Base-by-base conservation (phyloP, 805 yeast genomes). In the Wickerhamiella spandovensis region DNA sequence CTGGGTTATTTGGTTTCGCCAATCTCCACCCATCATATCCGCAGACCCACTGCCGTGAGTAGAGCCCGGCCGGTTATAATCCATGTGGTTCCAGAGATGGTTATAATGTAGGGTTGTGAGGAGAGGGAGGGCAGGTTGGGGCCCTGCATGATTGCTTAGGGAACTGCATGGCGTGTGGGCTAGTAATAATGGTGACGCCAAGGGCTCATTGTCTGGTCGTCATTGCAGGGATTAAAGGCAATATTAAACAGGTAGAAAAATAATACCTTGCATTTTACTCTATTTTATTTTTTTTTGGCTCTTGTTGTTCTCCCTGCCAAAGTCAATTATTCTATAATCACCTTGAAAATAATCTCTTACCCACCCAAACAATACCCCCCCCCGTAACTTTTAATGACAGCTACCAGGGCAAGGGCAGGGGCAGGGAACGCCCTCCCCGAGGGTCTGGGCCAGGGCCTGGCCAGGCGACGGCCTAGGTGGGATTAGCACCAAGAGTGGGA, bases 1-100 rank as follows among this genome's bases (percentile, higher is more conserved):
- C 1, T 25, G 44, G n/a, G 59, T 32, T 24, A 51, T 37, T 20
- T 49, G 52, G 30, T 44, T 47, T 44, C 51, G 61, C 62, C 61
- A 58, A 13, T 24, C 32, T 13, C 24, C 24, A 2, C 22, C 43
- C 22, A 7, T 20, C 24, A 18, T 20, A 10, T 12, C 43, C 10
- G 13, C 43, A 12, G 39, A 15, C 20, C 20, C 20, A 4, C 20
- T 9, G 7, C 39, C 39, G 6, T 15, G 20, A 15, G 15, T 7
- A 3, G 39, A 7, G 39, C 39, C 39, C 20, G 39, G n/a, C 20
- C 39, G 39, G 9, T 15, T 15, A 35, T n/a, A 35, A 35, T 35
- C 39, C 39, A 35, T 35, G 39, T 8, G 9, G 20, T 35, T 9
- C 13, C 20, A 9, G n/a, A 30, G 13, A n/a, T 28, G 32, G 32